phyloP scores from a whole-genome alignment of 2,329 filamentous ascomycete species.

The Penicillium sp. region DNA sequence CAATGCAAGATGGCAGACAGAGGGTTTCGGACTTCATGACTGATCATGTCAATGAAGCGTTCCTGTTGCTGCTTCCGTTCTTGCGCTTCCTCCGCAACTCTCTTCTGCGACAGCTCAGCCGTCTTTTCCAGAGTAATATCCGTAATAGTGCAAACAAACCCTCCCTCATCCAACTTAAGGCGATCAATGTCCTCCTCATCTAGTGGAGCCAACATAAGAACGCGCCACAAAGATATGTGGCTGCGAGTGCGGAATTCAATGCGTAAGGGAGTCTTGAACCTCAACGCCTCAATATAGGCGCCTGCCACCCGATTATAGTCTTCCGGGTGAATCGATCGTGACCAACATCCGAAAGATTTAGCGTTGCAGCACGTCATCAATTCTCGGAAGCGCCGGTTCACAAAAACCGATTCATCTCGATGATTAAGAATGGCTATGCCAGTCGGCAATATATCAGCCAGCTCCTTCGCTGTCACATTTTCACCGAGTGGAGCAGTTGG shows the following conservation, averaged over 20 bases:
- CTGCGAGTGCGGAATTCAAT: slow-evolving; percentile 24
- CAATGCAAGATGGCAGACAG: slow-evolving; percentile 59
- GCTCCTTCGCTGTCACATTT: no score
- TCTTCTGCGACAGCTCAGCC: slow-evolving; percentile 76
- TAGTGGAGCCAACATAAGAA: slow-evolving; percentile 18
- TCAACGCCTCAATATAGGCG: slow-evolving; percentile 10
- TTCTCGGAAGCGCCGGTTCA: slow-evolving; percentile 22
- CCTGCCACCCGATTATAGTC: slow-evolving; percentile 16
- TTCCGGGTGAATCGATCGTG: slow-evolving; percentile 19
- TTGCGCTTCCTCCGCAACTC: slow-evolving; percentile 75
- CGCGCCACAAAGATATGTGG: slow-evolving; percentile 14
- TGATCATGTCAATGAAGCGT: slow-evolving; percentile 74
- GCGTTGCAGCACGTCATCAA: slow-evolving; percentile 7
- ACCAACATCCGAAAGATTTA: slow-evolving; percentile 15
- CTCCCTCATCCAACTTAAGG: slow-evolving; percentile 8
- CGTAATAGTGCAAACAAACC: slow-evolving; percentile 56
- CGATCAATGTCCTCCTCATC: slow-evolving; percentile 7
- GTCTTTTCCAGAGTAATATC: slow-evolving; percentile 85
- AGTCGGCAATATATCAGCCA: slow-evolving; percentile 27
- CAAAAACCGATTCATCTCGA: slow-evolving; percentile 18
- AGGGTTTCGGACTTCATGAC: slow-evolving; percentile 58
- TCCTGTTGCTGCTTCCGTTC: slow-evolving; percentile 78
- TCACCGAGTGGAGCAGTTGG: no score
- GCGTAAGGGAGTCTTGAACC: slow-evolving; percentile 9
- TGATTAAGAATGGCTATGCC: slow-evolving; percentile 24